Conservation (phyloP, 164 flowering plant genomes). For the Akebia trifoliata region DNA sequence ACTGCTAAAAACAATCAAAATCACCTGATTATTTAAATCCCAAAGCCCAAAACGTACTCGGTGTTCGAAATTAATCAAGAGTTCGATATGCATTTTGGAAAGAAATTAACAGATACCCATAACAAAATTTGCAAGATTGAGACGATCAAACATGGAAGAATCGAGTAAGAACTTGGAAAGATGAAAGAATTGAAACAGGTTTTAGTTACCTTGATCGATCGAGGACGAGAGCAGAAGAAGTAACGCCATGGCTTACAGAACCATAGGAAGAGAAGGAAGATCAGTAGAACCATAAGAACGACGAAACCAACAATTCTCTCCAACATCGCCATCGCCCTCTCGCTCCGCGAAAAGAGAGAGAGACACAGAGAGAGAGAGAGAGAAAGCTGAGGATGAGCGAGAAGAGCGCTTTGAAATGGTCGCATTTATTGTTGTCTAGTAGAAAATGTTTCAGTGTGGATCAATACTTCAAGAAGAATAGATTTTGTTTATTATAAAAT, state of each 20-base stretch:
- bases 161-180: neutral
- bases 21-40: neutral
- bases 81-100: neutral
- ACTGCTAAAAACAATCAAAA: neutral
- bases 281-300: constrained; percentile 49
- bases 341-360: constrained; percentile 19
- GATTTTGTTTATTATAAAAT: no score
- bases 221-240: constrained; percentile 36
- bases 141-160: neutral
- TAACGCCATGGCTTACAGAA: constrained; percentile 84
- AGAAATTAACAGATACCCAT: neutral
- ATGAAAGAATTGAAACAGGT: neutral
- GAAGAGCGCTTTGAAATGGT: constrained; percentile 65
- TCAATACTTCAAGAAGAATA: no score
- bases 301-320: constrained; percentile 39
- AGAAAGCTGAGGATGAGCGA: constrained; percentile 32
- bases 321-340: constrained; percentile 39
- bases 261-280: constrained; percentile 50
- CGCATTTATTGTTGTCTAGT: constrained; percentile 30
- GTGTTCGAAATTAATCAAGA: neutral
- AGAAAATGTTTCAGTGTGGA: no score
- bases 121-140: neutral
- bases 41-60: neutral
- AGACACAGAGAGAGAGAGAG: constrained; percentile 12
- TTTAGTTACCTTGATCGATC: constrained; percentile 44